Evolutionary conservation across 2,329 filamentous ascomycete species (phyloP), one percentile per base, ranked within the genome.

Genomic region (Fusarium sp.): DNA sequence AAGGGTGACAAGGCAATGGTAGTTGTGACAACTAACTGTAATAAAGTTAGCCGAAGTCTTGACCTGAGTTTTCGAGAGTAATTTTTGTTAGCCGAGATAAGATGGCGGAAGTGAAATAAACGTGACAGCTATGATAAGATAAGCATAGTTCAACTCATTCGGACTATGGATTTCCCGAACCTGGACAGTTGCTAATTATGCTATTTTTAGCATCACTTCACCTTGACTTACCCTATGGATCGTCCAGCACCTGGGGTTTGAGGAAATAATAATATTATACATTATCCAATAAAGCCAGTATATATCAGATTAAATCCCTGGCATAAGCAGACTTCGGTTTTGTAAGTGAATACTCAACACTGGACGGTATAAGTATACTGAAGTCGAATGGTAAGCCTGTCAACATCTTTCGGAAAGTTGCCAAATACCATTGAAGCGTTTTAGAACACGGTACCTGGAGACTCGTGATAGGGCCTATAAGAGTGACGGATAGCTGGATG

Each of bases 251-350:
- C 2, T 22, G 3, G 2, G 7, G 10, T 53, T 15, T 13, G 1
- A 16, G 18, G 11, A 36, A 8, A 36, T 35, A 5, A 15, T 12
- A 12, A 8, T 53, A 9, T 7, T 15, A 53, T 15, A 12, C 22
- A 8, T 16, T 13, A 26, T 12, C 9, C 7, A 20, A 7, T 5
- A 13, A 33, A 33, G 9, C 8, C 6, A 14, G 12, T 20, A 20
- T 7, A 3, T 35, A 35, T 11, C 3, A 15, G 9, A 20, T 5
- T 1, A 4, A 12, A 0, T 7, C 1, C 3, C 3, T 20, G 10
- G 12, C 3, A 11, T 35, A 20, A 3, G 15, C 0, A 12, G 6
- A 3, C 3, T 4, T 22, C 13, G 3, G 5, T 6, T 3, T 7
- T 15, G 5, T 2, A 26, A 24, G 9, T 20, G 12, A 16, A 26